These are phyloP conservation scores for Byssothecium circinans DNA, from an alignment of 2,329 filamentous ascomycete species.

Conservation along the genomic window DNA sequence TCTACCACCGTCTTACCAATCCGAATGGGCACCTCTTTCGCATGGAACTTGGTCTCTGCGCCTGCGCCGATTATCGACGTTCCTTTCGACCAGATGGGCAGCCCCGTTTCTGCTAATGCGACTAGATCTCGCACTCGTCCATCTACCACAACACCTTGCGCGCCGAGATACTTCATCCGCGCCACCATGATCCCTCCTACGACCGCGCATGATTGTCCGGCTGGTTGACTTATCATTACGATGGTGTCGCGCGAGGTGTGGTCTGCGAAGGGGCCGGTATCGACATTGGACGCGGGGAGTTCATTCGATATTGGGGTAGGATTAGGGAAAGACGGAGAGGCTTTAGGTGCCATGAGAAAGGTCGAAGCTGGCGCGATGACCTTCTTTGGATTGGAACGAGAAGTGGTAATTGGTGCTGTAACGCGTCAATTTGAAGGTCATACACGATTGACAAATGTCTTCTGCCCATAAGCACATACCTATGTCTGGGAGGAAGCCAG, in stretches of 20 bases:
- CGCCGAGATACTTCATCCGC: conserved; percentile 65
- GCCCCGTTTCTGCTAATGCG: conserved; percentile 57
- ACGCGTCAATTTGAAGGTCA: conserved; percentile 2
- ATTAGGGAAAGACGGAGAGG: conserved; percentile 45
- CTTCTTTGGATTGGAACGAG: conserved; percentile 35
- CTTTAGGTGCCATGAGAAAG: conserved; percentile 64
- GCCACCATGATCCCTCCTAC: conserved; percentile 77
- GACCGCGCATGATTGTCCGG: conserved; percentile 67
- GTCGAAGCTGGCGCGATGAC: conserved; percentile 61
- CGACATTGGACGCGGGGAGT: conserved; percentile 29
- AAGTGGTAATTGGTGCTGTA: no score
- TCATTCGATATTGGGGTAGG: conserved; percentile 38
- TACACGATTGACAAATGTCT: not conserved
- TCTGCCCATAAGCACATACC: conserved; percentile 45
- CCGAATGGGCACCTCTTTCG: conserved; percentile 47
- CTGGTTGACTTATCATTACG: conserved; percentile 67
- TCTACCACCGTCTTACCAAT: conserved; percentile 44
- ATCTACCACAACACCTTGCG: conserved; percentile 65
- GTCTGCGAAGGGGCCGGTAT: conserved; percentile 67
- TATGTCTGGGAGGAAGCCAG: conserved; percentile 68
- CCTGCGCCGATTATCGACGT: conserved; percentile 62
- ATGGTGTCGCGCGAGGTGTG: conserved; percentile 61
- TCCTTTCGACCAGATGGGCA: conserved; percentile 63
- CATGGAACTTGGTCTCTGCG: conserved; percentile 60
- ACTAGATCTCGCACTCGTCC: conserved; percentile 68